phyloP scores from a whole-genome alignment of 805 yeast species.

The Babjeviella inositovora region DNA sequence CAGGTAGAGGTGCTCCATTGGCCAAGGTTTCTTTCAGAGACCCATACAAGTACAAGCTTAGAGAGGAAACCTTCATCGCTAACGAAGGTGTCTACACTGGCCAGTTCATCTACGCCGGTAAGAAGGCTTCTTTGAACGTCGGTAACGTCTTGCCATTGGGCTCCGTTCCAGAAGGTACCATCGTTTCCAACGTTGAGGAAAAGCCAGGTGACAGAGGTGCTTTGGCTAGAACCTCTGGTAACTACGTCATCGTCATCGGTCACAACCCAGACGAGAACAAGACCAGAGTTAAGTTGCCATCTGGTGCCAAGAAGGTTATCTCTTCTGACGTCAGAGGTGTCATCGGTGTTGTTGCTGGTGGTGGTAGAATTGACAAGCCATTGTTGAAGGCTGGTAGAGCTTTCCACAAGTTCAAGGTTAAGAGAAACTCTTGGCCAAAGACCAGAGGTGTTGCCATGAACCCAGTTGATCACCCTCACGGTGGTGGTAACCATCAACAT shows the following conservation, averaged over 20 bases:
- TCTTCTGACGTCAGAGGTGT: slow-evolving; percentile 98
- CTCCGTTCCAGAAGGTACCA: slow-evolving; percentile 98
- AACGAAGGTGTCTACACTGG: slow-evolving; percentile 99
- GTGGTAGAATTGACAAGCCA: slow-evolving; percentile 99
- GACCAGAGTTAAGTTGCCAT: slow-evolving; percentile 98
- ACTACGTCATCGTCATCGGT: slow-evolving; percentile 97
- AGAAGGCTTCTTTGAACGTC: slow-evolving; percentile 90
- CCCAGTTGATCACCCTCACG: slow-evolving; percentile 99
- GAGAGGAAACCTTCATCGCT: slow-evolving; percentile 98
- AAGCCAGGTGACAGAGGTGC: slow-evolving; percentile 99
- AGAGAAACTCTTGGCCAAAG: slow-evolving; percentile 99
- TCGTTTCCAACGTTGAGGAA: slow-evolving; percentile 96
- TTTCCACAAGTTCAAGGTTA: slow-evolving; percentile 98
- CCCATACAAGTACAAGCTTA: slow-evolving; percentile 96
- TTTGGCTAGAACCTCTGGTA: slow-evolving; percentile 98
- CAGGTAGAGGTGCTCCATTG: slow-evolving; percentile 99
- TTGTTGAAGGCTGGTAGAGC: slow-evolving; percentile 99
- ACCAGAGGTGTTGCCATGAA: slow-evolving; percentile 99
- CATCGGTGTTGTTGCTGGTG: slow-evolving; percentile 99
- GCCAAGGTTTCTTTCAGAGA: slow-evolving; percentile 99
- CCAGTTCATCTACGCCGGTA: slow-evolving; percentile 97
- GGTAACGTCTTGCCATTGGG: slow-evolving; percentile 97
- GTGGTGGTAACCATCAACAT: slow-evolving; percentile 99
- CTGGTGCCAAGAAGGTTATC: slow-evolving; percentile 96
- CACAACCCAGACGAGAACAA: slow-evolving; percentile 99